Evolutionary conservation across 257 asterid genomes (phyloP), one percentile per base, ranked within the genome.

Genomic region (Forsythia suspensa): DNA sequence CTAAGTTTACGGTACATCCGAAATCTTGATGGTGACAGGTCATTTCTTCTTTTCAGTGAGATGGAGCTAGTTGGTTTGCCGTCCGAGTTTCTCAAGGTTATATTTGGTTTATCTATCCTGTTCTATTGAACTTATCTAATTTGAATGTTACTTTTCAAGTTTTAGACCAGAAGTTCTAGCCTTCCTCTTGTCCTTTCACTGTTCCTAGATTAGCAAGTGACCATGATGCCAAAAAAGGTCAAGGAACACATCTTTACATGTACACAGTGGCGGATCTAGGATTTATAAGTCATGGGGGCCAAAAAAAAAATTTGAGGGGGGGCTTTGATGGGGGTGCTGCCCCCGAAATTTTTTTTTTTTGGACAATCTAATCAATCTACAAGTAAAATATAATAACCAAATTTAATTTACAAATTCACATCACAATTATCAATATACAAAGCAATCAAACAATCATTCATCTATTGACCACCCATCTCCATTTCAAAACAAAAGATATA

Each of bases 51-150:
- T 83, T 88, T 91, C 84, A 82, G 80, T 70, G 94, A 93, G 81
- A 72, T 39, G 39, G 97, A 93, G 87, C 92, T 95, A 70, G 89
- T 77, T 80, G 99, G 99, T 77, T 87, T 95, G 83, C 99, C 98
- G 1, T 83, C 59, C 18, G 96, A 92, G 79, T 95, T 91, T 85
- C 85, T 92, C 69, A 89, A 92, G 98, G 99, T 92, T 76, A 78
- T 80, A 57, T 57, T 18, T 70, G 21, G 37, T 52, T 46, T 65
- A 41, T 74, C 13, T 38, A 4, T 69, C 73, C 71, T 77, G 63
- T 51, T 72, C 61, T 38, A 61, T 73, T 67, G 34, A 24, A 69
- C 73, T 34, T 70, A 11, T 55, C 41, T 29, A 29, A 29, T 77
- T 77, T 42, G 42, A 71, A 65, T 63, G 29, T 59, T n/a, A n/a